Base-by-base conservation (phyloP, 306 rosid species). In the Mucuna pruriens region DNA sequence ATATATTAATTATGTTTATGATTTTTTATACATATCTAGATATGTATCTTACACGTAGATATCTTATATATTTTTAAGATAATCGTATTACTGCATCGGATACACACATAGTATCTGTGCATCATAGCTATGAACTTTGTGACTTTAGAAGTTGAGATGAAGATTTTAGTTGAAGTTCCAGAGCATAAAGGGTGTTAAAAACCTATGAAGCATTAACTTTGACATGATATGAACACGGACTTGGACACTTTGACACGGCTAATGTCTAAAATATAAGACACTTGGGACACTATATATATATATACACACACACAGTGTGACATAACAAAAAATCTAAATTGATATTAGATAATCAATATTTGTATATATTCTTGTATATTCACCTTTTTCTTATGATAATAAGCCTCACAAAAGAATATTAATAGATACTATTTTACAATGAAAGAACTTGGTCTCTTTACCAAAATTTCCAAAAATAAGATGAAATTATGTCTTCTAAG, bases 111-210 rank as follows among this genome's bases (percentile, higher is more conserved):
- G n/a, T n/a, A n/a, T n/a, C n/a, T n/a, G n/a, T n/a, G n/a, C n/a
- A n/a, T n/a, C n/a, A n/a, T n/a, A n/a, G n/a, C 2, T 29, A 29
- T 29, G 10, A 52, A 17, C 25, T 19, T 19, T 17, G 42, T 46
- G 46, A n/a, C 46, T 71, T 49, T 9, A 48, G 36, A 49, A 48
- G 29, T n/a, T 49, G 76, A 71, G 16, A 71, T 71, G 45, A 23
- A 31, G 36, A 71, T n/a, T 31, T 49, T 71, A 9, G 17, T 15
- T 49, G 63, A 71, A 49, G 77, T 72, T 49, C 4, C 12, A 25
- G 11, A 49, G 55, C 63, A 52, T 9, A 17, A 11, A 34, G 26
- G 15, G 64, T 31, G 33, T 51, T 49, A 29, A 9, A 55, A 55
- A 55, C 29, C 63, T 22, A 22, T 55, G 33, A 22, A 55, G 12